A percentile compares a stretch with the other conserved stretches of the same genome.
Evolutionary conservation across 345 rosid species (phyloP).

Genomic region (Dimocarpus longan): DNA sequence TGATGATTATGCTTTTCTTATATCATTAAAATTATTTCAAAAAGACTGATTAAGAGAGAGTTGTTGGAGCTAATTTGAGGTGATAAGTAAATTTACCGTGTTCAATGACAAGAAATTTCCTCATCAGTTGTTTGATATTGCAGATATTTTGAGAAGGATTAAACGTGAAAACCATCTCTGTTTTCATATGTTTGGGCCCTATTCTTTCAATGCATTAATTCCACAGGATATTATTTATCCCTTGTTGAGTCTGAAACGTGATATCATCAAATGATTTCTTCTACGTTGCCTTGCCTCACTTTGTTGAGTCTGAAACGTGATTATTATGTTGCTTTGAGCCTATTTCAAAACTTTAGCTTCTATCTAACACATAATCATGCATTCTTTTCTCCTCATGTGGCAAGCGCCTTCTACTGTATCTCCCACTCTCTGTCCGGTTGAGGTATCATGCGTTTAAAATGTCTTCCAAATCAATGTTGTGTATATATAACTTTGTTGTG

Average conservation of each 20-base stretch:
- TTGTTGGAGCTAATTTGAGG: slow-evolving; percentile 2
- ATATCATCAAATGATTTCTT: neutral
- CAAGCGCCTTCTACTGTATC: neutral
- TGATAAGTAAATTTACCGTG: neutral
- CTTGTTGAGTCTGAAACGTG: too few species aligned
- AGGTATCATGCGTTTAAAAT: neutral
- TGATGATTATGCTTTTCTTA: neutral
- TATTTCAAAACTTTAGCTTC: neutral
- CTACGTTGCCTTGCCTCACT: neutral
- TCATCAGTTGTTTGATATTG: neutral
- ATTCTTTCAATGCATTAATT: neutral
- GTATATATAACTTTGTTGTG: neutral
- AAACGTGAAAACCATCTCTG: neutral
- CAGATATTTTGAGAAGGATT: neutral
- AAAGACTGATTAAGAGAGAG: slow-evolving; percentile 1
- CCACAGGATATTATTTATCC: neutral
- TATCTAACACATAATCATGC: neutral
- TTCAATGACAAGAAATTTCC: neutral
- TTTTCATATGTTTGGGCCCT: neutral
- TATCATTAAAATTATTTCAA: neutral
- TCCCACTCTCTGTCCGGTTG: neutral
- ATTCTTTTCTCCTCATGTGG: neutral
- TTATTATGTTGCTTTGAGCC: neutral
- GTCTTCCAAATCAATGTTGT: neutral
- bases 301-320: neutral